A percentile compares a stretch with the other conserved stretches of the same genome.
Evolutionary conservation across 1,284 basidiomycete species (phyloP).

Genomic region (Fomes fomentarius): DNA sequence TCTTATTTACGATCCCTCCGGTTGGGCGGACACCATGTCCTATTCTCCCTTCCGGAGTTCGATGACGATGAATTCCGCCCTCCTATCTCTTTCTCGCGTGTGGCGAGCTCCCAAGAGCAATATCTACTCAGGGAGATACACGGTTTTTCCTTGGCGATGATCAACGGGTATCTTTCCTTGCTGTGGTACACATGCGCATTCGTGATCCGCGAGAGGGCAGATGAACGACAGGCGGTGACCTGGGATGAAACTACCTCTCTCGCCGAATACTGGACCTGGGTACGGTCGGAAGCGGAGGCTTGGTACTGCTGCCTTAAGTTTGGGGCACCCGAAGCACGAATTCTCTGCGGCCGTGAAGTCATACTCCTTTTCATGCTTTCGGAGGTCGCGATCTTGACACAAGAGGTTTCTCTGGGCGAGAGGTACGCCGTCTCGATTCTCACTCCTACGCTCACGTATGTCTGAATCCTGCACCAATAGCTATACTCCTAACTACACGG

Average conservation of each 20-base stretch:
- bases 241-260: slow-evolving; percentile 25
- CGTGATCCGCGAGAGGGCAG: slow-evolving; percentile 19
- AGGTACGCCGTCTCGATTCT: neutral
- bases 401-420: neutral
- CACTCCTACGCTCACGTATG: too few species aligned
- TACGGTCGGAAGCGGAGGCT: slow-evolving; percentile 5
- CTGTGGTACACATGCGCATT: slow-evolving; percentile 37
- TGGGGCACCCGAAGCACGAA: slow-evolving; percentile 32
- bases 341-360: slow-evolving; percentile 36
- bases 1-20: slow-evolving; percentile 30
- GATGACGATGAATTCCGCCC: slow-evolving; percentile 26
- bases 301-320: slow-evolving; percentile 32
- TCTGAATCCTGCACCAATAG: neutral
- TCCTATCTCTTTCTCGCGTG: slow-evolving; percentile 31
- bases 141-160: slow-evolving; percentile 30
- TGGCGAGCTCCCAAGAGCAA: neutral
- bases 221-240: slow-evolving; percentile 7
- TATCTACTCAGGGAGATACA: slow-evolving; percentile 15
- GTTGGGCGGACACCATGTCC: slow-evolving; percentile 32
- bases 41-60: slow-evolving; percentile 36
- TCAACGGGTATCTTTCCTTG: slow-evolving; percentile 35
- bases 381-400: slow-evolving; percentile 30
- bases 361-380: slow-evolving; percentile 34
- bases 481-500: slow-evolving; percentile 19
- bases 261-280: slow-evolving; percentile 28